Conservation (phyloP, 305 asterid genomes). For the Fraxinus sp. region DNA sequence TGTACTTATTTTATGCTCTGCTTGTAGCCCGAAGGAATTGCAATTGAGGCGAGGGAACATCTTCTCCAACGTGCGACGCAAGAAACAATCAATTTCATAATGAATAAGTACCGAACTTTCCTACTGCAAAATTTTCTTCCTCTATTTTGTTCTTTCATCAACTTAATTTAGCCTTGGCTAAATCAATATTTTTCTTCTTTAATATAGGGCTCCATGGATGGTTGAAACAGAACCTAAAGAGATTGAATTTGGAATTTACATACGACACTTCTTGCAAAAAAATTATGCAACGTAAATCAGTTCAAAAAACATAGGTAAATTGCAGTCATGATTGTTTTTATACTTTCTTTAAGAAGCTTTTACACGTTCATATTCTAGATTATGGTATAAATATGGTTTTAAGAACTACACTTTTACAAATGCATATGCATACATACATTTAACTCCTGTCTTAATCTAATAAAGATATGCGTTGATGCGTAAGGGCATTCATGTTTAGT, state of each 20-base stretch:
- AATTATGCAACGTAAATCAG: neutral
- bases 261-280: slow-evolving; percentile 21
- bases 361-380: neutral
- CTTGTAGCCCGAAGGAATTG: slow-evolving; percentile 79
- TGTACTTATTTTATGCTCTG: slow-evolving; percentile 4
- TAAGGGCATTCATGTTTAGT: neutral
- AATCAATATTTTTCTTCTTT: slow-evolving; percentile 11
- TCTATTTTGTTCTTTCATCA: neutral
- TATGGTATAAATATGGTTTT: neutral
- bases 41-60: slow-evolving; percentile 78
- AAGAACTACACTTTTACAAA: neutral
- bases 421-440: neutral
- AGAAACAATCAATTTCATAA: slow-evolving; percentile 76
- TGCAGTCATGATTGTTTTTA: neutral
- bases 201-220: slow-evolving; percentile 96
- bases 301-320: neutral
- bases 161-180: neutral
- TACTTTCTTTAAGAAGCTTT: neutral
- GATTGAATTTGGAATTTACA: slow-evolving; percentile 80
- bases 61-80: slow-evolving; percentile 74
- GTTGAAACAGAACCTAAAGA: slow-evolving; percentile 88
- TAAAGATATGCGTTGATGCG: neutral
- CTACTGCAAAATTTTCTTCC: neutral
- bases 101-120: slow-evolving; percentile 57
- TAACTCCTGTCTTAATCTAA: neutral